These are phyloP conservation scores for Leccinum disarticulatum DNA, from an alignment of 768 basidiomycete genomes.

Conservation along the genomic window DNA sequence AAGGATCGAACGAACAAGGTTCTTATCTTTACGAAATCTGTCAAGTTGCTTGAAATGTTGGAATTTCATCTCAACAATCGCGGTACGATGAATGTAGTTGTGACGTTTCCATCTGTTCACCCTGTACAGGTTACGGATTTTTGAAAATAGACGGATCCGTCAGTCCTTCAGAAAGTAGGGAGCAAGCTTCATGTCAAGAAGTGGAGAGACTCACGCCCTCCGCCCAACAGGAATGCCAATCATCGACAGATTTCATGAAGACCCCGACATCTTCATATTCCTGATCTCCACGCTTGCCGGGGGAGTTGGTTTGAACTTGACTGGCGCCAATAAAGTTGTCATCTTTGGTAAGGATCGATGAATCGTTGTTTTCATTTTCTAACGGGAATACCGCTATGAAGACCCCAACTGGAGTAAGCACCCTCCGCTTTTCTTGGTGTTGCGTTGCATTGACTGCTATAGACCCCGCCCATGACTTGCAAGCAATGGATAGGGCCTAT, in stretches of 20 bases:
- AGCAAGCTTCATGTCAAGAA: neutral
- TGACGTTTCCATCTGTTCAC: neutral
- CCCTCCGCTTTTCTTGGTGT: constrained; percentile 4
- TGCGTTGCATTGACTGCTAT: neutral
- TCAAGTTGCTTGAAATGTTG: constrained; percentile 85
- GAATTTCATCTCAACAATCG: constrained; percentile 65
- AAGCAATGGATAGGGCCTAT: constrained; percentile 87
- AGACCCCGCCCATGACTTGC: constrained; percentile 96
- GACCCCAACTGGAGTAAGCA: constrained; percentile 96
- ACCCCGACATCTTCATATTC: constrained; percentile 74
- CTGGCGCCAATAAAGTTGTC: constrained; percentile 92
- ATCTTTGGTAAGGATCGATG: constrained; percentile 63
- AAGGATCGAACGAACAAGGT: constrained; percentile 78
- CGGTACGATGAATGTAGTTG: constrained; percentile 35
- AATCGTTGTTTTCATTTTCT: constrained; percentile 1
- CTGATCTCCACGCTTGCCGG: constrained; percentile 91
- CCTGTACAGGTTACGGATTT: constrained; percentile 51
- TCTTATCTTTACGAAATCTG: constrained; percentile 90
- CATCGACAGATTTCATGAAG: constrained; percentile 80
- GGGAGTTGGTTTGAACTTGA: constrained; percentile 87
- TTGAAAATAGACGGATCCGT: constrained; percentile 81
- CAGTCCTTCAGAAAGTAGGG: constrained; percentile 63
- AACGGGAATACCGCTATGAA: constrained; percentile 25
- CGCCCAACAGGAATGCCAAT: constrained; percentile 67
- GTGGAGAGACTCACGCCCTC: constrained; percentile 1